Evolutionary conservation across 176 grass and related monocot species (phyloP), one percentile per base, ranked within the genome.

Genomic region (Themeda triandra): DNA sequence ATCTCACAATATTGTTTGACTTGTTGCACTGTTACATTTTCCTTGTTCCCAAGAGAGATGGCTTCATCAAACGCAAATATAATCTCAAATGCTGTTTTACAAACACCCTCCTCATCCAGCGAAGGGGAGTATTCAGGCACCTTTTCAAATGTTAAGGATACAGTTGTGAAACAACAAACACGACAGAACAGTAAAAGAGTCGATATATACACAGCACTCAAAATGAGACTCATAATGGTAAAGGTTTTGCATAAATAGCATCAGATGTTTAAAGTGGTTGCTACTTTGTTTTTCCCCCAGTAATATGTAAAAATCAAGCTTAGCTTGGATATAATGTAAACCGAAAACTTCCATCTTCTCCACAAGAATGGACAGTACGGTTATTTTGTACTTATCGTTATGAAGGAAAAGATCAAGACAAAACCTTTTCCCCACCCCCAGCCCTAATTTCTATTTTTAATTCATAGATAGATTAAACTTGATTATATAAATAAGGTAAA

Each of bases 1-100:
- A 97, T 97, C 77, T 97, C 87, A 81, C 94, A 97, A 64, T 94
- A 97, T 76, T 97, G 94, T 84, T 94, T 97, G 35, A 97, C 94
- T 88, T 97, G 94, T 39, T 90, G 80, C 60, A 92, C 79, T 17
- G 94, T 97, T 66, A 97, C 82, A 82, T 92, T 97, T 86, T 97
- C 94, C 69, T 94, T 92, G 64, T 94, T 88, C 37, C 94, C 94
- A 66, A 97, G 85, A 71, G 89, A 97, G 71, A 94, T 94, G 80
- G 94, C 89, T 66, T 97, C 89, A 11, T 97, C 94, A 44, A 97
- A 94, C 78, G 94, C 92, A 86, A 97, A 97, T 62, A 97, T 94
- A 63, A 97, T 85, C 77, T 97, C 89, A 92, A 92, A 94, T 59
- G 89, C 89, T 71, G 73, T 86, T 76, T 90, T 92, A 71, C 87